A percentile compares a stretch with the other conserved stretches of the same genome.
phyloP scores from a whole-genome alignment of 495 filamentous ascomycete genomes.

The Penicillium waksmanii region DNA sequence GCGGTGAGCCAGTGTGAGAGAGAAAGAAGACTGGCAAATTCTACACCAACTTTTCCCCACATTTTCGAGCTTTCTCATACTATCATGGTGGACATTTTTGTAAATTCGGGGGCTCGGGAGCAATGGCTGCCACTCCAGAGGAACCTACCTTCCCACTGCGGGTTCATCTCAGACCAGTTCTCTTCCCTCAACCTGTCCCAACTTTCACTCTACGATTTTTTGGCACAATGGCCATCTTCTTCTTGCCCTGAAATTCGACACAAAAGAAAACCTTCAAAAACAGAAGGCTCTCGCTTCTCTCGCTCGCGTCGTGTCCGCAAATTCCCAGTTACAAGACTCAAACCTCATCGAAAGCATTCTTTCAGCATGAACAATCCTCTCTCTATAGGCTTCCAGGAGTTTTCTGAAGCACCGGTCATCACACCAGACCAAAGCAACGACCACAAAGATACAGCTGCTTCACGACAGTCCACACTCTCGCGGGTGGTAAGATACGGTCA shows the following conservation, averaged over 20 bases:
- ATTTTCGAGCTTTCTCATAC: background rate
- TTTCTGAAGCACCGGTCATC: background rate
- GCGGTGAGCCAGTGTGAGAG: conserved; percentile 24
- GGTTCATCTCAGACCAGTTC: conserved; percentile 10
- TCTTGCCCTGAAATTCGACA: no score
- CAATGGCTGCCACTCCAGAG: conserved; percentile 17
- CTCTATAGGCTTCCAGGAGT: background rate
- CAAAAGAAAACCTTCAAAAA: no score
- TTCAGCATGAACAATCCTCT: background rate
- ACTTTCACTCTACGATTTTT: background rate
- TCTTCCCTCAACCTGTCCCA: background rate
- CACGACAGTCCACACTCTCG: background rate
- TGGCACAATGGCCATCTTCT: background rate
- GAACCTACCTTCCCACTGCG: conserved; percentile 1
- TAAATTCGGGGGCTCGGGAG: conserved; percentile 14
- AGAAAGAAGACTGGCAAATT: background rate
- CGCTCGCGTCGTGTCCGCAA: background rate
- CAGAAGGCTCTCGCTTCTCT: no score
- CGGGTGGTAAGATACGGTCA: background rate
- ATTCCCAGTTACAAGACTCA: background rate
- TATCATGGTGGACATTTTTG: conserved; percentile 24
- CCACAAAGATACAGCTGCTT: background rate
- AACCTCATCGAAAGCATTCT: background rate
- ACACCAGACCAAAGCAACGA: background rate
- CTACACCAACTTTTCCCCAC: background rate